Conservation (phyloP, 345 rosid species). For the Euphorbia pulcherrima region DNA sequence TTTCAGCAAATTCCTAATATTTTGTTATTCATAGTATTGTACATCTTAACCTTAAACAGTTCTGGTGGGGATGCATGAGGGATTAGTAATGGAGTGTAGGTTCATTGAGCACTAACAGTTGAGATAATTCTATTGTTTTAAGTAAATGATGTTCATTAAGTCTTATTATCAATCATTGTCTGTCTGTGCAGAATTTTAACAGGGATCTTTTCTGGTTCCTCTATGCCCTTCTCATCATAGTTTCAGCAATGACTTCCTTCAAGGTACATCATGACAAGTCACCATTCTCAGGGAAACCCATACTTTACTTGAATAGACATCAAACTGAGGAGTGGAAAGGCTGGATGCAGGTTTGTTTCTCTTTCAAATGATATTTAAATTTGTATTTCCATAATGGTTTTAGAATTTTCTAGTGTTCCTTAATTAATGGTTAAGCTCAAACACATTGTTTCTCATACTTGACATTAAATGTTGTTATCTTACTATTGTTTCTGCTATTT, state of each 20-base stretch:
- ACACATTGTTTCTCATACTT: conserved; percentile 4
- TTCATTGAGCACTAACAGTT: neutral
- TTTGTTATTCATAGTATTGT: neutral
- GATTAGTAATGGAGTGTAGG: neutral
- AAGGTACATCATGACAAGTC: conserved; percentile 81
- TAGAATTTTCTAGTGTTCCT: neutral
- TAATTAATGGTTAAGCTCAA: conserved; percentile 14
- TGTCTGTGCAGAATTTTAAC: conserved; percentile 66
- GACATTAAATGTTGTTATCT: conserved; percentile 6
- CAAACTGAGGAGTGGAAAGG: conserved; percentile 99
- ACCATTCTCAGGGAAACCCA: conserved; percentile 78
- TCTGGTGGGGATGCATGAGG: neutral
- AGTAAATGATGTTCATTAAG: neutral
- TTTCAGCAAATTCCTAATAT: neutral
- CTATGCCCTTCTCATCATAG: conserved; percentile 90
- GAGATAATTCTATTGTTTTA: neutral
- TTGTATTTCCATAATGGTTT: neutral
- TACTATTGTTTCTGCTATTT: conserved; percentile 19
- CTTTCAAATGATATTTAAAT: conserved; percentile 9
- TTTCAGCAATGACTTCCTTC: conserved; percentile 89
- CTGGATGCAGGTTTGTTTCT: conserved; percentile 95
- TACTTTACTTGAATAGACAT: conserved; percentile 92
- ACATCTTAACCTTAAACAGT: neutral
- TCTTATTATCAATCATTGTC: conserved; percentile 12
- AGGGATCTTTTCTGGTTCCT: conserved; percentile 91